Percentiles rank a stretch among this genome's conserved stretches.
Conservation (phyloP, 257 asterid genomes). For the Apocynum venetum region DNA sequence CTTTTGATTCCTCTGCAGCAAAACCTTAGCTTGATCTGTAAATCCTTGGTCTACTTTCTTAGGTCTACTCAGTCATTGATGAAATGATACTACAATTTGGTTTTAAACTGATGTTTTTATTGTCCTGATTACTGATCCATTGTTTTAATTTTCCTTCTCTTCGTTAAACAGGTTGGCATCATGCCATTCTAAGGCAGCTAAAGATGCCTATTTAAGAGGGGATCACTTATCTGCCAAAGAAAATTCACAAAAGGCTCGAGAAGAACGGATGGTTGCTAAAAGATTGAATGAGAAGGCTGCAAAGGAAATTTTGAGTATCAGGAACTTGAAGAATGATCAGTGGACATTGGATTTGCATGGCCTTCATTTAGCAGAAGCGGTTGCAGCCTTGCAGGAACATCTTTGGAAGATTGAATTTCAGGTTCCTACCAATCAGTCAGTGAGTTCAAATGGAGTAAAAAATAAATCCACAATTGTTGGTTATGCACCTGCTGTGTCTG, state of each 20-base stretch:
- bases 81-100: neutral
- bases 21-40: too few species aligned
- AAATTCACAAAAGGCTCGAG: conserved; percentile 62
- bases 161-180: conserved; percentile 62
- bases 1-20: too few species aligned
- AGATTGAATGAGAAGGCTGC: conserved; percentile 82
- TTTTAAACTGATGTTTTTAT: neutral
- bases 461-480: conserved; percentile 27
- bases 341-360: conserved; percentile 96
- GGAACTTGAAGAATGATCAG: conserved; percentile 58
- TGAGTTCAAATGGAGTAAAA: conserved; percentile 16
- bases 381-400: conserved; percentile 67
- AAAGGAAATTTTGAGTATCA: conserved; percentile 53
- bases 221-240: conserved; percentile 63
- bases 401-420: conserved; percentile 54
- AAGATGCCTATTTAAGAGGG: conserved; percentile 71
- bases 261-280: conserved; percentile 71
- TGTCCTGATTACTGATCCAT: neutral
- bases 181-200: conserved; percentile 65
- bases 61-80: neutral
- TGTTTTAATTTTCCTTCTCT: neutral
- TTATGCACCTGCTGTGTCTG: conserved; percentile 28
- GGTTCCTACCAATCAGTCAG: conserved; percentile 27
- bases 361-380: conserved; percentile 88
- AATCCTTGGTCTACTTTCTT: neutral